phyloP scores from a whole-genome alignment of 106 monocot genomes.

The Dioscorea dumetorum region DNA sequence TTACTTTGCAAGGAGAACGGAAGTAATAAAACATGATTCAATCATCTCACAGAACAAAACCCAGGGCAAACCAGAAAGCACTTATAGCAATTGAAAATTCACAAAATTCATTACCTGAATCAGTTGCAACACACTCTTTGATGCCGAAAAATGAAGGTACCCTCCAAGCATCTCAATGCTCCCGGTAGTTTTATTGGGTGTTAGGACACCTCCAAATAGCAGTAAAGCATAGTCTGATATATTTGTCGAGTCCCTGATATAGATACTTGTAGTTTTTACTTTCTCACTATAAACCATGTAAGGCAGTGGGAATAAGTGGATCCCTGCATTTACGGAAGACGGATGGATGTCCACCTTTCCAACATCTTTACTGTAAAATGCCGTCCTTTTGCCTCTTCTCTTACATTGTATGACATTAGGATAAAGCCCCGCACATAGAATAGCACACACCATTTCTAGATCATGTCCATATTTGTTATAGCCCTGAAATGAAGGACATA shows the following conservation, averaged over 20 bases:
- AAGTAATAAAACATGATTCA: background rate
- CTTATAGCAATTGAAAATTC: background rate
- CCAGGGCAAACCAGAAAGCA: background rate
- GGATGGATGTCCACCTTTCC: slow-evolving; percentile 99
- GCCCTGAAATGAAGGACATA: slow-evolving; percentile 27
- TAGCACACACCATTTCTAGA: slow-evolving; percentile 88
- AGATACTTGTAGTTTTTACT: slow-evolving; percentile 85
- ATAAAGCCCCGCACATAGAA: slow-evolving; percentile 89
- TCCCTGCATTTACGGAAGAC: slow-evolving; percentile 86
- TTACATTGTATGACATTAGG: slow-evolving; percentile 98
- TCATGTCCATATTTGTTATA: slow-evolving; percentile 84
- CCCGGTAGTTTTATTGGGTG: slow-evolving; percentile 64
- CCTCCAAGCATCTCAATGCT: slow-evolving; percentile 94
- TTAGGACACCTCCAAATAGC: slow-evolving; percentile 73
- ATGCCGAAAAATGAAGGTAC: slow-evolving; percentile 91
- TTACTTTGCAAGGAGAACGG: background rate
- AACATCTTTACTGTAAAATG: slow-evolving; percentile 90
- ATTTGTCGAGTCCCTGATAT: slow-evolving; percentile 88
- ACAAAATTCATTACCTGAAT: slow-evolving; percentile 50
- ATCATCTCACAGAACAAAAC: background rate
- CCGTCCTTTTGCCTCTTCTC: slow-evolving; percentile 90
- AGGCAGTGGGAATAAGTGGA: slow-evolving; percentile 74
- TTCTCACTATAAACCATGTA: slow-evolving; percentile 95
- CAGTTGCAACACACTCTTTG: slow-evolving; percentile 70
- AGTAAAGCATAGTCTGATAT: slow-evolving; percentile 96